Conservation (phyloP, 495 filamentous ascomycete species). For the Aspergillus avenaceus region DNA sequence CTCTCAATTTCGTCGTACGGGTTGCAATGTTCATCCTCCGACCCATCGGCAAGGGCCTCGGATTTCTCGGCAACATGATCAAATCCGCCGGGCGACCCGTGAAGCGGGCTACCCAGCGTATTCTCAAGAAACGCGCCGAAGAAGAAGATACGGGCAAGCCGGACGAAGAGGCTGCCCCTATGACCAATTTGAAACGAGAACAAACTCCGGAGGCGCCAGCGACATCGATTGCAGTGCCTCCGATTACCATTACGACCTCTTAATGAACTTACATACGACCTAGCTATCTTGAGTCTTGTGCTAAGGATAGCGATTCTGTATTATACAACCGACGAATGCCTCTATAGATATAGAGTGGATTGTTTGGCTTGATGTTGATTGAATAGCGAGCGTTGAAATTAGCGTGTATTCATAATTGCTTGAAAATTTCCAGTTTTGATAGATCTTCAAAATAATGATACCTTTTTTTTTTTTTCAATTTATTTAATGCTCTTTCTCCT, state of each 20-base stretch:
- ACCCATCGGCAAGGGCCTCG: constrained; percentile 22
- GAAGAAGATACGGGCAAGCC: constrained; percentile 2
- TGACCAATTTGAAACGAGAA: constrained; percentile 5
- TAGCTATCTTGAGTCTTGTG: no score
- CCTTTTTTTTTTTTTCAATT: no score
- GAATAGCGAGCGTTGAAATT: no score
- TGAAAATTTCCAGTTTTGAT: no score
- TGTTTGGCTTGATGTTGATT: no score
- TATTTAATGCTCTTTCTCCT: no score
- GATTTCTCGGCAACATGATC: constrained; percentile 13
- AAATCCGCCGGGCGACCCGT: constrained; percentile 20
- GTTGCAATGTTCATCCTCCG: constrained; percentile 21
- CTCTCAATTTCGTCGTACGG: constrained; percentile 33
- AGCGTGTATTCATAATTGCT: no score
- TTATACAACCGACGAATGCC: no score
- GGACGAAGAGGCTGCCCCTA: constrained; percentile 11
- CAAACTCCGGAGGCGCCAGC: constrained; percentile 17
- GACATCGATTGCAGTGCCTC: constrained; percentile 26
- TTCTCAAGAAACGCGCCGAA: neutral
- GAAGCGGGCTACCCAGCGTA: constrained; percentile 19
- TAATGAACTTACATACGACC: constrained; percentile 7
- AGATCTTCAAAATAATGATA: no score
- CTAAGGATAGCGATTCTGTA: no score
- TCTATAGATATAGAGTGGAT: no score
- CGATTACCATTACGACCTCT: constrained; percentile 36